Evolutionary conservation across 2,329 filamentous ascomycete species (phyloP), one percentile per base, ranked within the genome.

Genomic region (Emydomyces testavorans): DNA sequence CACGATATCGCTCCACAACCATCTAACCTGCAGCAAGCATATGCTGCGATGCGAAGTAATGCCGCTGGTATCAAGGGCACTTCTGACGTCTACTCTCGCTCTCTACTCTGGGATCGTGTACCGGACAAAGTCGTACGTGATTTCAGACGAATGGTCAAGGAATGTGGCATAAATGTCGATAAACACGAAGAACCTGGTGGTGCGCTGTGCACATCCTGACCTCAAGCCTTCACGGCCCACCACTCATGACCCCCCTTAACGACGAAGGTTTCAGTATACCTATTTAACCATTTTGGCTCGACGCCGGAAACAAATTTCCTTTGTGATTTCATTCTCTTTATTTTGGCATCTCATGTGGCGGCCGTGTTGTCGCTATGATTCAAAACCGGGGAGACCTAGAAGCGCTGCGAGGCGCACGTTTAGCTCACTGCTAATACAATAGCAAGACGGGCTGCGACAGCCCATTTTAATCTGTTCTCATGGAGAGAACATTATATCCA

Each of bases 101-200:
- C 87, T 53, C 75, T 96, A 52, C 79, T 96, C 50, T 94, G 87
- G 86, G 88, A 95, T 61, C 85, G 89, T 66, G 89, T 96, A 58
- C 89, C 92, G 11, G 77, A 80, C 57, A 88, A 96, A 55, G 88
- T 96, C 41, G 87, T 98, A 46, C 80, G 82, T 57, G 87, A 90
- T 64, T 96, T 96, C 71, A 85, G 85, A 59, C 85, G 86, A 67
- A 88, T 94, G 77, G 84, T 94, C 58, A 79, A 83, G 54, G 84
- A 92, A 61, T 82, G 77, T 67, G 82, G 60, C 42, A 60, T 60
- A 6, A 35, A 51, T 24, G 55, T 60, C 15, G 58, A 62, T 37
- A 65, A 67, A 48, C 59, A 62, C 46, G 61, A 65, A 54, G 51
- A 50, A 28, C 28, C 43, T 18, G 39, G 52, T 29, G 50, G 50